phyloP scores from a whole-genome alignment of 768 basidiomycete genomes.

The Tulasnella sp. region DNA sequence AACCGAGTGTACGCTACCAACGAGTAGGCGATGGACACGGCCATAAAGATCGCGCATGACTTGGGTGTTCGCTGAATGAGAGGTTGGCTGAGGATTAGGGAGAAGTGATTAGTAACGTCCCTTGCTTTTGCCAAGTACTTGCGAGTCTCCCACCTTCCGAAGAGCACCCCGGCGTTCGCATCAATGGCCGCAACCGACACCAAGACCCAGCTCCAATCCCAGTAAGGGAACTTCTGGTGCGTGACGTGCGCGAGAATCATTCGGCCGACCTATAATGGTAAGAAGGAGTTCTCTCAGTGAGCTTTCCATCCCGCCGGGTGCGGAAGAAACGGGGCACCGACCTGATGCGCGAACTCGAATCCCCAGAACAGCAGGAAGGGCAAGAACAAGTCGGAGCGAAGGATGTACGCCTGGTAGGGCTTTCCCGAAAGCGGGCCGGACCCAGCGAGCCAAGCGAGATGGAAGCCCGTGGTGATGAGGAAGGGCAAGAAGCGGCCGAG shows the following conservation, averaged over 20 bases:
- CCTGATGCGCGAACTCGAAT: slow-evolving; percentile 69
- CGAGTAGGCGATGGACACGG: slow-evolving; percentile 62
- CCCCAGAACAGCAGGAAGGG: slow-evolving; percentile 93
- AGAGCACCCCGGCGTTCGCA: slow-evolving; percentile 66
- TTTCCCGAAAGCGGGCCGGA: slow-evolving; percentile 64
- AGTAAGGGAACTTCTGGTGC: slow-evolving; percentile 73
- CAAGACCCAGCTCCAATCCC: slow-evolving; percentile 85
- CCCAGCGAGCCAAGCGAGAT: slow-evolving; percentile 67
- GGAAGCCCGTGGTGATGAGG: slow-evolving; percentile 60
- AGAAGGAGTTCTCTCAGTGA: not conserved
- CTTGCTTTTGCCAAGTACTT: slow-evolving; percentile 18
- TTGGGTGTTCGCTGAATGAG: slow-evolving; percentile 66
- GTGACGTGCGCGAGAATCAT: slow-evolving; percentile 95
- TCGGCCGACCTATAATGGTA: slow-evolving; percentile 67
- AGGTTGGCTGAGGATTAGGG: slow-evolving; percentile 41
- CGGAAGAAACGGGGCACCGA: not conserved
- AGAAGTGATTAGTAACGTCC: slow-evolving; percentile 21
- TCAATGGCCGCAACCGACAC: slow-evolving; percentile 72
- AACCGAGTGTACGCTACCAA: slow-evolving; percentile 70
- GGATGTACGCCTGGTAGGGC: slow-evolving; percentile 51
- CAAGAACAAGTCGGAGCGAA: slow-evolving; percentile 72
- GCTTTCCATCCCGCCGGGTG: not conserved
- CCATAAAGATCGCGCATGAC: slow-evolving; percentile 67
- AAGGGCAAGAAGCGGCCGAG: slow-evolving; percentile 78
- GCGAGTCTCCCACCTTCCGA: slow-evolving; percentile 50